These are phyloP conservation scores for Verticillium isaacii DNA, from an alignment of 2,329 filamentous ascomycete species.

Conservation along the genomic window DNA sequence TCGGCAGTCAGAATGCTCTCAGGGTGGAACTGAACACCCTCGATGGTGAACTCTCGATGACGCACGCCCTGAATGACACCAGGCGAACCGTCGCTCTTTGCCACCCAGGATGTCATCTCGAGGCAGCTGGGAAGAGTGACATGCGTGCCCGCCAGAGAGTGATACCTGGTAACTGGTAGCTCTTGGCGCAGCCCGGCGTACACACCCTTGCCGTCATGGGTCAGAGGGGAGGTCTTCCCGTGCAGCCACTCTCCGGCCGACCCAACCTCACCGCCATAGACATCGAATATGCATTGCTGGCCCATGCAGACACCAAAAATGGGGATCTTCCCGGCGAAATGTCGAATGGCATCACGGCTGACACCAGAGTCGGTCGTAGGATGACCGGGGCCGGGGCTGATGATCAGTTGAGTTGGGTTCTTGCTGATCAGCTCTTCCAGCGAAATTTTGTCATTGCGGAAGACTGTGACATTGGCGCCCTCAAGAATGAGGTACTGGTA, in stretches of 20 bases:
- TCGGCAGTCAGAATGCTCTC: slow-evolving; percentile 93
- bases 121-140: slow-evolving; percentile 79
- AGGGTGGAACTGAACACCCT: slow-evolving; percentile 96
- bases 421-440: slow-evolving; percentile 77
- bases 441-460: slow-evolving; percentile 86
- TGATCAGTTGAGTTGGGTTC: slow-evolving; percentile 87
- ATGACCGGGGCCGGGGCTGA: slow-evolving; percentile 94
- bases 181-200: slow-evolving; percentile 77
- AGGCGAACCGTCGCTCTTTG: slow-evolving; percentile 68
- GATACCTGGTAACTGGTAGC: slow-evolving; percentile 88
- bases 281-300: slow-evolving; percentile 95
- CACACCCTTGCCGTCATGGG: slow-evolving; percentile 87
- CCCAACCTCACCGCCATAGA: slow-evolving; percentile 85
- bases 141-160: slow-evolving; percentile 90
- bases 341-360: slow-evolving; percentile 82
- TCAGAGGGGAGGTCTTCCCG: slow-evolving; percentile 89
- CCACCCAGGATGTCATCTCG: slow-evolving; percentile 87
- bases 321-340: slow-evolving; percentile 93
- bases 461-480: slow-evolving; percentile 84
- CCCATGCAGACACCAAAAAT: slow-evolving; percentile 99
- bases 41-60: slow-evolving; percentile 85
- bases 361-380: slow-evolving; percentile 87
- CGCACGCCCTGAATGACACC: slow-evolving; percentile 95
- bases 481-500: slow-evolving; percentile 98
- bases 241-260: slow-evolving; percentile 95